Evolutionary conservation across 2,329 filamentous ascomycete species (phyloP), one percentile per base, ranked within the genome.

Genomic region (Aspergillus flavus): DNA sequence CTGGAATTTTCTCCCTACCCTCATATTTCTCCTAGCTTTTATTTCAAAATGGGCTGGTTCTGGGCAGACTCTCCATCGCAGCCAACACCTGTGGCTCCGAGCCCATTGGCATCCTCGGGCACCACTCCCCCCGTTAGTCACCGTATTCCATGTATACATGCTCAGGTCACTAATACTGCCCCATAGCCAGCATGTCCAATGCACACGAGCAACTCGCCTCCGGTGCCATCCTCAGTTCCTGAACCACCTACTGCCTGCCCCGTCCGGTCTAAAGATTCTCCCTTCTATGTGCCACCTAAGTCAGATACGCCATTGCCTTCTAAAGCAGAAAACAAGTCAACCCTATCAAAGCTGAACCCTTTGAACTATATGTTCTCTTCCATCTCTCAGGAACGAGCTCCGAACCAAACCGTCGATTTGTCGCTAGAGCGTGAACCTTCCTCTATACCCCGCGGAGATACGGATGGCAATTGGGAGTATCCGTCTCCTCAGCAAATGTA

Each of bases 401-500:
- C 87, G 0, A 83, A 91, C 66, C 95, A 99, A 79, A 85, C 86
- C 4, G 80, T 91, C 30, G 82, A 85, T 28, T 87, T 99, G 1
- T 91, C 94, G 0, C 91, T 94, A 2, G 86, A 89, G 7, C 91
- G 95, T 70, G 93, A 97, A 78, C 81, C 86, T 34, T 96, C 92
- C 0, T 93, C 94, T 1, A 99, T 99, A 70, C 95, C 95, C n/a
- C 91, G 91, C 70, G 92, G 91, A 72, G 88, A 91, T 71, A 63
- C 69, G 2, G 85, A 89, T 58, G 87, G 89, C 54, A 96, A 92
- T 73, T 99, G 95, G 95, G 95, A 98, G 79, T 99, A 99, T 76
- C 95, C 95, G 0, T 97, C 93, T 0, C 94, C 95, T 0, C 95
- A 99, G 81, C 95, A 99, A 80, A 99, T 99, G 95, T 99, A 98